These are phyloP conservation scores for Chrysoporthe cubensis DNA, from an alignment of 2,329 filamentous ascomycete species.

Conservation along the genomic window DNA sequence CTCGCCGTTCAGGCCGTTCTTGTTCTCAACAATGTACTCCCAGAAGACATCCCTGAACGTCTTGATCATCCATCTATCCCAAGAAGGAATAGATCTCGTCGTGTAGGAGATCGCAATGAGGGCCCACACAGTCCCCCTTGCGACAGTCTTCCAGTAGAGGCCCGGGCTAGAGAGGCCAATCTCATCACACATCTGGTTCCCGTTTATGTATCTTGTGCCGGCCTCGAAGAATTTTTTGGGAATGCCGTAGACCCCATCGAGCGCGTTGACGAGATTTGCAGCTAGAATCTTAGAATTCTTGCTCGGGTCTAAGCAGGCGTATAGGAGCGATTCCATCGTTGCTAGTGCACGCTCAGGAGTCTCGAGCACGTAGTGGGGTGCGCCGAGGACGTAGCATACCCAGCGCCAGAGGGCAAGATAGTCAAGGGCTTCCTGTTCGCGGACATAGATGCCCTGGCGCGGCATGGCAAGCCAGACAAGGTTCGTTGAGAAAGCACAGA, in stretches of 20 bases:
- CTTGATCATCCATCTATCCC: constrained; percentile 35
- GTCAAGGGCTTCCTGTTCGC: constrained; percentile 60
- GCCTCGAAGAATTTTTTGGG: constrained; percentile 42
- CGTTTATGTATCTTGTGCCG: constrained; percentile 44
- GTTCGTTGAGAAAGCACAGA: constrained; percentile 64
- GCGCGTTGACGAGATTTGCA: constrained; percentile 44
- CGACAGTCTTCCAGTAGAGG: constrained; percentile 36
- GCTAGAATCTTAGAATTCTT: constrained; percentile 40
- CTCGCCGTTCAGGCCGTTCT: constrained; percentile 13
- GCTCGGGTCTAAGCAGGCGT: constrained; percentile 41
- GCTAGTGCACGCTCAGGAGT: constrained; percentile 35
- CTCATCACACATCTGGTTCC: constrained; percentile 41
- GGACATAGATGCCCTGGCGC: constrained; percentile 64
- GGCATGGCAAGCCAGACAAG: constrained; percentile 67
- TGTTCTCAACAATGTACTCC: constrained; percentile 19
- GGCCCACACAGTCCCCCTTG: constrained; percentile 39
- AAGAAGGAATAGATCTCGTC: constrained; percentile 6
- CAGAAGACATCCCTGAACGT: constrained; percentile 22
- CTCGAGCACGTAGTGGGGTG: constrained; percentile 35
- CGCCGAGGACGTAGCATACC: constrained; percentile 38
- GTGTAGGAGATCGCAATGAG: constrained; percentile 28
- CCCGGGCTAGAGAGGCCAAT: constrained; percentile 40
- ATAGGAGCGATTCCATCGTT: constrained; percentile 40
- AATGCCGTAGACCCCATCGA: constrained; percentile 43
- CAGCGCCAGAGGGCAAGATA: constrained; percentile 62